phyloP scores from a whole-genome alignment of 192 early-diverging fungal genomes.

The Cladochytrium replicatum region DNA sequence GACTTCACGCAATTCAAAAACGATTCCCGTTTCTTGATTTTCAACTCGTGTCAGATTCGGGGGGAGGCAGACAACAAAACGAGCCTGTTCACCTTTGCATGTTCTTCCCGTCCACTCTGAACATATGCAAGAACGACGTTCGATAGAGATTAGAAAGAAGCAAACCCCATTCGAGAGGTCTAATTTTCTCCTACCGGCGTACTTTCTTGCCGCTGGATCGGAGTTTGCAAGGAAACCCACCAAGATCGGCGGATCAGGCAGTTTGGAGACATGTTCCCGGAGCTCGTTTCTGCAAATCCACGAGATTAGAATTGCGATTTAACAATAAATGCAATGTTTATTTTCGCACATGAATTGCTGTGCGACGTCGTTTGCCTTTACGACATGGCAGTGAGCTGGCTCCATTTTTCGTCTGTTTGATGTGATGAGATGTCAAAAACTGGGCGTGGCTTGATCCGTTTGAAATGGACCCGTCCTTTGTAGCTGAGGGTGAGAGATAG shows the following conservation, averaged over 20 bases:
- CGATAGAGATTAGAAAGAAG: neutral
- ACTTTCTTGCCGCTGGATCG: conserved; percentile 62
- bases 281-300: conserved; percentile 28
- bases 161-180: neutral
- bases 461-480: no score
- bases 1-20: conserved; percentile 82
- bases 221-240: conserved; percentile 95
- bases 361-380: neutral
- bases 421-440: no score
- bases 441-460: no score
- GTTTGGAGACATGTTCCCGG: conserved; percentile 16
- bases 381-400: neutral
- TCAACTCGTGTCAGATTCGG: conserved; percentile 9
- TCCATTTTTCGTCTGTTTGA: no score
- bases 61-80: no score
- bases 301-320: neutral
- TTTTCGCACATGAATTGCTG: neutral
- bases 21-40: conserved; percentile 65
- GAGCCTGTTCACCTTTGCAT: conserved; percentile 47
- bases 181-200: conserved; percentile 1
- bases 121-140: conserved; percentile 54
- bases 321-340: neutral
- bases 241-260: conserved; percentile 30
- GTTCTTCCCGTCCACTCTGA: conserved; percentile 93
- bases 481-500: no score